Percentiles rank a stretch among this genome's conserved stretches.
Evolutionary conservation across 2,329 filamentous ascomycete genomes (phyloP).

Genomic region (Aspergillus carbonarius): DNA sequence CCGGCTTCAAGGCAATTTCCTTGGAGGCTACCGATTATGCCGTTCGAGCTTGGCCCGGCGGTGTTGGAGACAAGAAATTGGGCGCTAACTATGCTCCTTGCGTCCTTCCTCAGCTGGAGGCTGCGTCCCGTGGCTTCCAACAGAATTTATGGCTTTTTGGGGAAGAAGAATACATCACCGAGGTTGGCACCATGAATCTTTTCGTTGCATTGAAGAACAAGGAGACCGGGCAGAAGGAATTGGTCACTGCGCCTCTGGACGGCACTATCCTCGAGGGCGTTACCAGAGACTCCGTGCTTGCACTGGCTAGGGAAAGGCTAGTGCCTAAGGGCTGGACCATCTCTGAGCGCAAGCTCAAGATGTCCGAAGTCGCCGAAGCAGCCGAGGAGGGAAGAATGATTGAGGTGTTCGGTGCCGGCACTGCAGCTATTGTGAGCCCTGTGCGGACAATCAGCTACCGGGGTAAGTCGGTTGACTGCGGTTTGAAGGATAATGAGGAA

Average conservation of each 20-base stretch:
- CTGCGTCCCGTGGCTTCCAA: conserved; percentile 87
- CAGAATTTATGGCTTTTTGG: conserved; percentile 99
- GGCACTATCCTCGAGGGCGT: conserved; percentile 96
- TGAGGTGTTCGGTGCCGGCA: conserved; percentile 92
- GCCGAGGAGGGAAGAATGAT: conserved; percentile 79
- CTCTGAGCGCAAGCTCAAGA: conserved; percentile 86
- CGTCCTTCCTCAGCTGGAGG: conserved; percentile 92
- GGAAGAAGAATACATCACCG: conserved; percentile 91
- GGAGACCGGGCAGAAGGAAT: conserved; percentile 84
- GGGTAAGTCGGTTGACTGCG: conserved; percentile 77
- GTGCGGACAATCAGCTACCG: conserved; percentile 88
- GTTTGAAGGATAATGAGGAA: conserved; percentile 76
- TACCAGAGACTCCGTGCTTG: conserved; percentile 86
- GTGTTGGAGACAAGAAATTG: conserved; percentile 96
- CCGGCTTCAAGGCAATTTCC: conserved; percentile 94
- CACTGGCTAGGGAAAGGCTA: conserved; percentile 79
- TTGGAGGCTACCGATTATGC: conserved; percentile 96
- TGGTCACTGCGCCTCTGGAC: conserved; percentile 92
- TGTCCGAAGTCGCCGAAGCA: conserved; percentile 80
- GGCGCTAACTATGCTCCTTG: conserved; percentile 99
- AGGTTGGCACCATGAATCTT: conserved; percentile 99
- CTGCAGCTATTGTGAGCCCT: conserved; percentile 89
- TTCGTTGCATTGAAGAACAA: conserved; percentile 84
- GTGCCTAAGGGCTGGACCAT: conserved; percentile 84
- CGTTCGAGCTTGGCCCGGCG: conserved; percentile 94